Evolutionary conservation across 257 asterid species (phyloP).

Genomic region (Coffea eugenioides): DNA sequence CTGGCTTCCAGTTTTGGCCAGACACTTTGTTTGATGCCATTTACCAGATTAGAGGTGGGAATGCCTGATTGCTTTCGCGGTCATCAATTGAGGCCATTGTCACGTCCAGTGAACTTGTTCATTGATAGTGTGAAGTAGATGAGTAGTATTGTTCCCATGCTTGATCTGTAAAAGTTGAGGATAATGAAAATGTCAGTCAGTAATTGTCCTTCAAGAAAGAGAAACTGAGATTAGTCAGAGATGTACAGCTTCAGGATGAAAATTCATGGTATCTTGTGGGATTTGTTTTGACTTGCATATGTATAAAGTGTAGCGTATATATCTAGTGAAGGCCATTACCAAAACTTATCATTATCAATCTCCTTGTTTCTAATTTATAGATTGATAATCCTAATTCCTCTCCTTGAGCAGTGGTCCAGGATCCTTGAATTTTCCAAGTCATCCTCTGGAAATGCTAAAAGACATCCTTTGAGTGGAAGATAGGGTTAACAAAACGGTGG

Average conservation of each 20-base stretch:
- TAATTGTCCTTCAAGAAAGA: background rate
- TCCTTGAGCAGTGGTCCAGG: conserved; percentile 8
- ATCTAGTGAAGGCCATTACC: background rate
- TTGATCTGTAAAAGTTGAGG: conserved; percentile 33
- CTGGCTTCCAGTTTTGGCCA: background rate
- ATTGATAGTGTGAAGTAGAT: conserved; percentile 43
- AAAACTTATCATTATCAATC: background rate
- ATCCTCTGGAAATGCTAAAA: background rate
- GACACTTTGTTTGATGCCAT: background rate
- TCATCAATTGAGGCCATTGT: conserved; percentile 27
- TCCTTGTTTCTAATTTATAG: background rate
- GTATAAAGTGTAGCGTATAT: background rate
- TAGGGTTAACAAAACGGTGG: background rate
- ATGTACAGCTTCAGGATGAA: background rate
- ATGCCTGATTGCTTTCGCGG: background rate
- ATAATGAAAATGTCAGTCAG: background rate
- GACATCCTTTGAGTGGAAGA: background rate
- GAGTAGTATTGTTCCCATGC: conserved; percentile 45
- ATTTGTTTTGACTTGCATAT: background rate
- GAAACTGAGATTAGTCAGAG: conserved; percentile 1
- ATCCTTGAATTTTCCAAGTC: conserved; percentile 1
- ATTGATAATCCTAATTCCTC: background rate
- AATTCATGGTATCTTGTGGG: background rate
- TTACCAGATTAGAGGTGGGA: background rate
- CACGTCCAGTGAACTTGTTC: conserved; percentile 27